phyloP scores from a whole-genome alignment of 2,329 filamentous ascomycete species.

The Cordyceps sp. region DNA sequence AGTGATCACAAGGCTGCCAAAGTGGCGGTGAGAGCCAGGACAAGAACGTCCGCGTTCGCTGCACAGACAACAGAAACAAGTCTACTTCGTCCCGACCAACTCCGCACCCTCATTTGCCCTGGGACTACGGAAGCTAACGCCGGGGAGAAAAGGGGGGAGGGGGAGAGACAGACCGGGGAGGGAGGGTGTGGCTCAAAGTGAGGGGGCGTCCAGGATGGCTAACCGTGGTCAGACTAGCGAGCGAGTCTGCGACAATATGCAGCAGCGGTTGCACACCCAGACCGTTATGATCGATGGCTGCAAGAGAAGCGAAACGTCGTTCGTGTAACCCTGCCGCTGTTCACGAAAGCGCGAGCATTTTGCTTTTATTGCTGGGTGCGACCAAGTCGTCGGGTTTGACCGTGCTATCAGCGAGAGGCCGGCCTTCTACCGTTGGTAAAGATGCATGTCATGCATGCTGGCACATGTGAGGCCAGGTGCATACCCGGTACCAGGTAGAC shows the following conservation, averaged over 20 bases:
- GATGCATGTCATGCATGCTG: constrained; percentile 8
- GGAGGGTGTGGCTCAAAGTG: too few relatives aligned
- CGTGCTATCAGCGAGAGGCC: neutral
- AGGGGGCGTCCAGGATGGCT: too few relatives aligned
- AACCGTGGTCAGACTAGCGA: neutral
- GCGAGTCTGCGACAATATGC: neutral
- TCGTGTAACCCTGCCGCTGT: constrained; percentile 2
- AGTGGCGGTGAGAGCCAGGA: too few relatives aligned
- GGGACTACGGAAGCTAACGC: too few relatives aligned
- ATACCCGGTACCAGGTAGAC: neutral
- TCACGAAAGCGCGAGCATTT: neutral
- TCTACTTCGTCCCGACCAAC: too few relatives aligned
- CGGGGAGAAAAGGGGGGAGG: too few relatives aligned
- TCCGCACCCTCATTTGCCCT: too few relatives aligned
- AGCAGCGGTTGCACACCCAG: neutral
- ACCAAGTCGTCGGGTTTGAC: constrained; percentile 4
- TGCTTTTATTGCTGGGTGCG: constrained; percentile 2
- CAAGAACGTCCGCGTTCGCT: too few relatives aligned
- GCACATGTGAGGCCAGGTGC: constrained; percentile 4
- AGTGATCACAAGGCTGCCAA: too few relatives aligned
- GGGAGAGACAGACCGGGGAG: too few relatives aligned
- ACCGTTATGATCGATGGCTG: neutral
- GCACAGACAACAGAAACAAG: too few relatives aligned
- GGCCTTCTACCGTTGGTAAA: constrained; percentile 1
- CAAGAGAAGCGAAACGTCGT: neutral